phyloP scores from a whole-genome alignment of 805 yeast genomes.

The Lachancea sp. region DNA sequence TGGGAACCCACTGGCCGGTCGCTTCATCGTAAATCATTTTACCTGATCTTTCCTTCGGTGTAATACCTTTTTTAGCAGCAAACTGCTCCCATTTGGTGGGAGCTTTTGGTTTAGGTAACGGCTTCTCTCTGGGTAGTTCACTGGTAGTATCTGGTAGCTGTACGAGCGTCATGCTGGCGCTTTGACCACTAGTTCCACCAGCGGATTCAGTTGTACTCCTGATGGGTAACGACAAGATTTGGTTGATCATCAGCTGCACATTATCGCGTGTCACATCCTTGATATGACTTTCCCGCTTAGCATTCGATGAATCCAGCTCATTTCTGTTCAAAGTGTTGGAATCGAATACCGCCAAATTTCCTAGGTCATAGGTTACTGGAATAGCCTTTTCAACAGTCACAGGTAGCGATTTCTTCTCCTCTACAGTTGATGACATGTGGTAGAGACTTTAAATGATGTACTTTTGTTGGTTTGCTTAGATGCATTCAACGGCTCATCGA shows the following conservation, averaged over 20 bases:
- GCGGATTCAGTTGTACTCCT: conserved; percentile 76
- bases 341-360: conserved; percentile 86
- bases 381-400: conserved; percentile 87
- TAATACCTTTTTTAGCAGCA: conserved; percentile 92
- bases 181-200: conserved; percentile 50
- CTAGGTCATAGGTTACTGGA: conserved; percentile 84
- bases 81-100: conserved; percentile 95
- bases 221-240: conserved; percentile 81
- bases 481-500: conserved; percentile 2
- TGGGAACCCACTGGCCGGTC: conserved; percentile 90
- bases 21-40: conserved; percentile 87
- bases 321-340: conserved; percentile 72
- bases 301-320: conserved; percentile 46
- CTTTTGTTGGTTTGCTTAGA: background rate
- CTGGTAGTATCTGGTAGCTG: conserved; percentile 80
- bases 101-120: conserved; percentile 87
- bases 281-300: conserved; percentile 58
- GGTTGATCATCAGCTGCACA: conserved; percentile 85
- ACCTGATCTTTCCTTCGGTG: conserved; percentile 83
- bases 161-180: conserved; percentile 72
- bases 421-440: conserved; percentile 7
- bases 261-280: conserved; percentile 76
- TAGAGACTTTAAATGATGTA: background rate
- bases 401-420: conserved; percentile 37
- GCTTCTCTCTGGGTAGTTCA: conserved; percentile 87